Evolutionary conservation across 2,329 filamentous ascomycete genomes (phyloP).

Genomic region (Diaporthe citriasiana): DNA sequence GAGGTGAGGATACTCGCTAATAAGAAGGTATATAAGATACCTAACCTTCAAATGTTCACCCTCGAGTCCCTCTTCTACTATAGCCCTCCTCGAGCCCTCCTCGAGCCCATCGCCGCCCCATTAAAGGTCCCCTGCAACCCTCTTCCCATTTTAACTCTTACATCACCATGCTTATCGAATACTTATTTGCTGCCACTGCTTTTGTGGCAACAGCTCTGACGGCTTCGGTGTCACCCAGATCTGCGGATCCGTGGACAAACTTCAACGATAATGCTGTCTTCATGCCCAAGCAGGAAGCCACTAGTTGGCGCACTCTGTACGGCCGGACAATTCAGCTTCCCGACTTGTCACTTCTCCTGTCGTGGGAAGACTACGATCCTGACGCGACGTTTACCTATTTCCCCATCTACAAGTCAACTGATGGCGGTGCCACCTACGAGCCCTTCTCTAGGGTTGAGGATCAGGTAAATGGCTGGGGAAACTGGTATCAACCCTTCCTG

Average conservation of each 20-base stretch:
- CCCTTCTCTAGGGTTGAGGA: slow-evolving; percentile 74
- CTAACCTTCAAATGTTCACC: background rate
- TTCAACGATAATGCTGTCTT: slow-evolving; percentile 19
- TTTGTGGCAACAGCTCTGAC: background rate
- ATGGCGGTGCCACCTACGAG: slow-evolving; percentile 71
- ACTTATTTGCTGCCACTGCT: background rate
- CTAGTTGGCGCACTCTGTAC: slow-evolving; percentile 7
- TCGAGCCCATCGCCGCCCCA: background rate
- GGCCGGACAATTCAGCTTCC: slow-evolving; percentile 6
- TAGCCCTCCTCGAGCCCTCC: no score
- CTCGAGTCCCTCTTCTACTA: background rate
- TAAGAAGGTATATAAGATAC: background rate
- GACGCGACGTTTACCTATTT: slow-evolving; percentile 53
- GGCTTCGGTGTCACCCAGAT: background rate
- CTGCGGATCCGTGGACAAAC: background rate
- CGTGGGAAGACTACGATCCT: slow-evolving; percentile 22
- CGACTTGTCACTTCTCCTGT: slow-evolving; percentile 16
- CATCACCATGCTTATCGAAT: background rate
- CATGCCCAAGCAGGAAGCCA: background rate
- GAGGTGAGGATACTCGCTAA: background rate
- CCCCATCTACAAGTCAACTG: slow-evolving; percentile 65
- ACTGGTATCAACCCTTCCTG: slow-evolving; percentile 78
- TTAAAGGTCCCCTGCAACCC: background rate
- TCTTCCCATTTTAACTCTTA: background rate
- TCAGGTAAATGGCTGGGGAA: slow-evolving; percentile 73